Evolutionary conservation across 768 basidiomycete genomes (phyloP).

Genomic region (Suillus brevipes): DNA sequence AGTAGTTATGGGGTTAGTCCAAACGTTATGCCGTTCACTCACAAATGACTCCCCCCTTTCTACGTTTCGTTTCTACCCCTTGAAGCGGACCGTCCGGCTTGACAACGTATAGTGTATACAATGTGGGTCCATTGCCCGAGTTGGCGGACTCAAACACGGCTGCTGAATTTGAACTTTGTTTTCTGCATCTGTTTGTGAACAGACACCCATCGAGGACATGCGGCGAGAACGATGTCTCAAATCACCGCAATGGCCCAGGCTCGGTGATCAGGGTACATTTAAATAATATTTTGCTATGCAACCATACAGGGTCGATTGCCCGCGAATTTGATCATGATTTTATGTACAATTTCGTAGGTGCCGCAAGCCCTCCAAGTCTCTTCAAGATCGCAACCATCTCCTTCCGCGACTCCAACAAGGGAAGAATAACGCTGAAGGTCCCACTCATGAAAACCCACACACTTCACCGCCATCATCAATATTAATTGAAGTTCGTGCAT

Average conservation of each 20-base stretch:
- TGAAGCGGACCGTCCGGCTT: background rate
- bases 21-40: background rate
- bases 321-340: background rate
- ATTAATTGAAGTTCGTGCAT: background rate
- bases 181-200: background rate
- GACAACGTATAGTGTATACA: background rate
- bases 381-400: constrained; percentile 25
- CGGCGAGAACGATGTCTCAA: background rate
- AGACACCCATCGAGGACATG: background rate
- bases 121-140: background rate
- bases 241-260: background rate
- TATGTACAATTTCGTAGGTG: constrained; percentile 1
- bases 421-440: constrained; percentile 30
- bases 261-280: background rate
- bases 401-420: constrained; percentile 30
- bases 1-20: background rate
- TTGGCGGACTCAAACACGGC: background rate
- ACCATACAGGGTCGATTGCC: background rate
- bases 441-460: constrained; percentile 33
- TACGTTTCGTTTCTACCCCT: background rate
- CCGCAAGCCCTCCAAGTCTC: background rate
- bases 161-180: background rate
- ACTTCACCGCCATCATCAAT: constrained; percentile 11
- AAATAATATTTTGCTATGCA: background rate
- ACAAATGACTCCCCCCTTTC: background rate